These are phyloP conservation scores for Plectranthus barbatus DNA, from an alignment of 257 asterid species.

Conservation along the genomic window DNA sequence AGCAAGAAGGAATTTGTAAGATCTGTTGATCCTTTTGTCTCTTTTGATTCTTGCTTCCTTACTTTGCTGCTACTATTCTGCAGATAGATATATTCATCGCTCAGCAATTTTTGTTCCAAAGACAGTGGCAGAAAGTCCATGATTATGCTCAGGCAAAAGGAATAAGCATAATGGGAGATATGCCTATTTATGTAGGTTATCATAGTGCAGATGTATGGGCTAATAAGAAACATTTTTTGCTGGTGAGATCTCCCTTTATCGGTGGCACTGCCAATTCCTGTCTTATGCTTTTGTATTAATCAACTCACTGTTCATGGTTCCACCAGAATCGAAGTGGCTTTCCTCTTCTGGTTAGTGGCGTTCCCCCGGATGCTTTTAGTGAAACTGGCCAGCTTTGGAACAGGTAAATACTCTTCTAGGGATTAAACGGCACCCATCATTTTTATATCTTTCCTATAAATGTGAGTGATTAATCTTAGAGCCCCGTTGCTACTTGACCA, in stretches of 20 bases:
- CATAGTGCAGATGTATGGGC: constrained; percentile 99
- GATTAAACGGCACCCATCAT: not conserved
- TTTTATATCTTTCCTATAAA: not conserved
- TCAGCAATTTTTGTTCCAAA: constrained; percentile 88
- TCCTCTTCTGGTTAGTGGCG: constrained; percentile 91
- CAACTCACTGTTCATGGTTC: constrained; percentile 17
- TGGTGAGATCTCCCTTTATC: constrained; percentile 47
- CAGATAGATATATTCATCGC: constrained; percentile 93
- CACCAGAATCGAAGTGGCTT: constrained; percentile 65
- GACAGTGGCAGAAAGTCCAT: constrained; percentile 90
- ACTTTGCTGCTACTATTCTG: constrained; percentile 12
- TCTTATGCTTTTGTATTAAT: constrained; percentile 4
- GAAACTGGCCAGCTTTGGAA: constrained; percentile 98
- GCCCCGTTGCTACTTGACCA: not conserved
- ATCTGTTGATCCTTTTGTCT: constrained; percentile 11
- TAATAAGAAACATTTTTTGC: constrained; percentile 76
- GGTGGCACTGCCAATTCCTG: not conserved
- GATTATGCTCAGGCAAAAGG: constrained; percentile 74
- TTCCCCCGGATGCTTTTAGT: constrained; percentile 98
- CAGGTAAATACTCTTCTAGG: constrained; percentile 47
- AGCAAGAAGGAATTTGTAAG: constrained; percentile 79
- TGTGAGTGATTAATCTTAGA: not conserved
- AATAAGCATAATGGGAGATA: constrained; percentile 96
- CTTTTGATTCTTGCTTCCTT: constrained; percentile 8
- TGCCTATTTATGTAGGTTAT: constrained; percentile 98